A percentile compares a stretch with the other conserved stretches of the same genome.
Conservation (phyloP, 495 filamentous ascomycete genomes). For the Xylaria curta region DNA sequence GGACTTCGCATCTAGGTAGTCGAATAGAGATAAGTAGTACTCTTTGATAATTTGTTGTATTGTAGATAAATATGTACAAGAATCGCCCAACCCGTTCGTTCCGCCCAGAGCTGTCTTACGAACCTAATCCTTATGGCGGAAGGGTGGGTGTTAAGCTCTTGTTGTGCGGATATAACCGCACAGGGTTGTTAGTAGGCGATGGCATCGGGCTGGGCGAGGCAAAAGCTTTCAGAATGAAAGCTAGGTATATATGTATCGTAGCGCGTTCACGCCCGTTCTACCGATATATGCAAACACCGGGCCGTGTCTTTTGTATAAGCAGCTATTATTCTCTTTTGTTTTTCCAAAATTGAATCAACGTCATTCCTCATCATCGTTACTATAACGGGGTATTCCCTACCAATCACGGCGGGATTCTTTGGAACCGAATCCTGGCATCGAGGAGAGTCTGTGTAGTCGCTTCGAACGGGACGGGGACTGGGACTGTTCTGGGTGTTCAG, state of each 20-base stretch:
- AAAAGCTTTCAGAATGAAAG: background rate
- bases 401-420: slow-evolving; percentile 35
- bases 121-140: background rate
- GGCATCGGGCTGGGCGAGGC: background rate
- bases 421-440: slow-evolving; percentile 56
- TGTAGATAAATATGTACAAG: slow-evolving; percentile 21
- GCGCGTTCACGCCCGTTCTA: background rate
- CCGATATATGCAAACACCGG: slow-evolving; percentile 10
- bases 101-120: background rate
- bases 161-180: background rate
- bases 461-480: slow-evolving; percentile 34
- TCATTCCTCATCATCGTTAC: slow-evolving; percentile 28
- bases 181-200: background rate
- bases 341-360: slow-evolving; percentile 7
- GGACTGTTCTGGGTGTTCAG: slow-evolving; percentile 27
- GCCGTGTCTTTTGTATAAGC: slow-evolving; percentile 9
- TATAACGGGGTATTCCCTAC: slow-evolving; percentile 29
- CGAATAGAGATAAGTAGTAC: background rate
- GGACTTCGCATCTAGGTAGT: background rate
- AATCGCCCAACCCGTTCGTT: background rate
- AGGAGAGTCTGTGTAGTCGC: slow-evolving; percentile 53
- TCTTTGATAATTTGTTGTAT: background rate
- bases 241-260: background rate
- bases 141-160: background rate
- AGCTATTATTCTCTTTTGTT: slow-evolving; percentile 6